These are phyloP conservation scores for Rhynchospora breviuscula DNA, from an alignment of 176 grass and related monocot species.

Conservation along the genomic window DNA sequence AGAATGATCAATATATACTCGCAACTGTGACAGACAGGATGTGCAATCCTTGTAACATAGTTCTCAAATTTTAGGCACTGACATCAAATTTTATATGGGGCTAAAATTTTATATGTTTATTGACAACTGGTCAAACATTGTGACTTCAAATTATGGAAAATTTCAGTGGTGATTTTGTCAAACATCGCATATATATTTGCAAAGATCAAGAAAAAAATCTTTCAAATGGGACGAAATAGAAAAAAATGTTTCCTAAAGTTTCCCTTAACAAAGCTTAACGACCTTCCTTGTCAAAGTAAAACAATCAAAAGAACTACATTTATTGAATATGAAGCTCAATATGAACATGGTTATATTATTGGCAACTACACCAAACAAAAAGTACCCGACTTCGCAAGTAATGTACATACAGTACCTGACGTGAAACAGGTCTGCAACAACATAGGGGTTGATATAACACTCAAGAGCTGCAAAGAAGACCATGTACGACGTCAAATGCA, in stretches of 20 bases:
- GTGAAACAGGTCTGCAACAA: not conserved
- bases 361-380: not conserved
- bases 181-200: not conserved
- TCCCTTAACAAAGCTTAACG: not conserved
- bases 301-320: not conserved
- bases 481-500: conserved; percentile 9
- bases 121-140: not conserved
- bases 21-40: not conserved
- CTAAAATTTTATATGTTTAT: not conserved
- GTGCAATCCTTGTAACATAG: not conserved
- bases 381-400: not conserved
- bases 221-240: not conserved
- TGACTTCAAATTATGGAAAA: not conserved
- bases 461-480: conserved; percentile 7
- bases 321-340: not conserved
- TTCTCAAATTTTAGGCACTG: not conserved
- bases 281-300: not conserved
- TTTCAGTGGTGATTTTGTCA: not conserved
- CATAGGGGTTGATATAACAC: not conserved
- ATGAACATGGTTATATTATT: not conserved
- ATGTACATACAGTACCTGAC: not conserved
- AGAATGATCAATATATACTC: not conserved
- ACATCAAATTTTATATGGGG: not conserved
- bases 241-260: not conserved
- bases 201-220: too few species aligned